Conservation (phyloP, 2,329 filamentous ascomycete genomes). For the Spiromastix sp. region DNA sequence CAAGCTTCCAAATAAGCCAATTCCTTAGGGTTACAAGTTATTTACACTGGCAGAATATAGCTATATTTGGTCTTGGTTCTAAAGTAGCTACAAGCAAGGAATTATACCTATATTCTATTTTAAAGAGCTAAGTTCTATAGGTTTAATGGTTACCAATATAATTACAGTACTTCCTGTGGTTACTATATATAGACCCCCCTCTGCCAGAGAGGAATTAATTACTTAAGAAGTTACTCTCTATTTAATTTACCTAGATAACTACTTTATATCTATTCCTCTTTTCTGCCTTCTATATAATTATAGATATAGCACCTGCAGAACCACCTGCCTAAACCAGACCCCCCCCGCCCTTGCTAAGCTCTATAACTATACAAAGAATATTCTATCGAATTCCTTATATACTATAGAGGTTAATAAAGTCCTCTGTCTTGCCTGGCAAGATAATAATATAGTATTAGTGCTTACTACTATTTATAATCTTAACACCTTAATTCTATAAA, state of each 20-base stretch:
- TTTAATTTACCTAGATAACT: conserved; percentile 1
- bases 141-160: neutral
- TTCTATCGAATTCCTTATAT: neutral
- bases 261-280: conserved; percentile 1
- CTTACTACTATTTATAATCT: neutral
- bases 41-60: neutral
- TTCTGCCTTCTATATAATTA: neutral
- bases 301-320: neutral
- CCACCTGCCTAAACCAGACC: neutral
- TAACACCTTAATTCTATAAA: neutral
- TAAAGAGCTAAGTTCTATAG: neutral
- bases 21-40: neutral
- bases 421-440: neutral
- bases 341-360: neutral
- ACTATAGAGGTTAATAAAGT: neutral
- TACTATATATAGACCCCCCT: too few relatives aligned
- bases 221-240: neutral
- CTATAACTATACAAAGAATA: neutral
- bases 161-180: neutral
- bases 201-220: too few relatives aligned
- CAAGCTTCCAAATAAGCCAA: neutral
- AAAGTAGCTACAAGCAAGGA: neutral
- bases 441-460: conserved; percentile 3
- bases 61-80: neutral
- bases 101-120: neutral